Base-by-base conservation (phyloP, 1,284 basidiomycete genomes). In the Amylostereum areolatum region DNA sequence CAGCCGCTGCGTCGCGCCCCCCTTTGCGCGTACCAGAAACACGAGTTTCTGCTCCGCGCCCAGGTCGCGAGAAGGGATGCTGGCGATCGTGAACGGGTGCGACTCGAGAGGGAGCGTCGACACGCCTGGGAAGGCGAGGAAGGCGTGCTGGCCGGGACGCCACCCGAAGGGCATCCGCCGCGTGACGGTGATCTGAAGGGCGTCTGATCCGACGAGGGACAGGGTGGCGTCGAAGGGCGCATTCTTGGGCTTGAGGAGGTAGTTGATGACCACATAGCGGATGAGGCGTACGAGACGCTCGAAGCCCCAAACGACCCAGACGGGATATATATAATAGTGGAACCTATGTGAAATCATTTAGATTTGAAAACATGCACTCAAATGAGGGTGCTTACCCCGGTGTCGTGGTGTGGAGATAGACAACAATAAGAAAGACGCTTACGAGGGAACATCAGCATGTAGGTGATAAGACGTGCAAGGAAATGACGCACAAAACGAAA, bases 101-200 rank as follows among this genome's bases (percentile, higher is more conserved):
- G 73, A 69, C 59, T 81, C 73, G 49, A 74, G 66, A 5, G 72
- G 67, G 11, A 69, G 60, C 4, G 59, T 58, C 4, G 74, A 71
- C 18, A 75, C 57, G 6, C 59, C 55, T 1, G 80, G 79, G 52
- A 79, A 69, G 8, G 72, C 70, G 36, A 82, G 62, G 58, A 74
- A 80, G 3, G 70, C 73, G 53, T 74, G 75, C 59, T 86, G 83
- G 1, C 83, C 83, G 0, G 82, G 72, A 5, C 59, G 62, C 83
- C 83, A 87, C 18, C 18, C 18, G 18, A 18, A 18, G 6, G 57
- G 59, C 35, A 63, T 45, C 45, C 56, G 55, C 10, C 69, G 61
- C 32, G 50, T 55, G 11, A 72, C 55, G 2, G 66, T 69, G 12
- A 76, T 54, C 40, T 69, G 62, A 40, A 76, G 57, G 1, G 71